These are phyloP conservation scores for Xerocomellus chrysenteron DNA, from an alignment of 768 basidiomycete genomes.

Conservation along the genomic window DNA sequence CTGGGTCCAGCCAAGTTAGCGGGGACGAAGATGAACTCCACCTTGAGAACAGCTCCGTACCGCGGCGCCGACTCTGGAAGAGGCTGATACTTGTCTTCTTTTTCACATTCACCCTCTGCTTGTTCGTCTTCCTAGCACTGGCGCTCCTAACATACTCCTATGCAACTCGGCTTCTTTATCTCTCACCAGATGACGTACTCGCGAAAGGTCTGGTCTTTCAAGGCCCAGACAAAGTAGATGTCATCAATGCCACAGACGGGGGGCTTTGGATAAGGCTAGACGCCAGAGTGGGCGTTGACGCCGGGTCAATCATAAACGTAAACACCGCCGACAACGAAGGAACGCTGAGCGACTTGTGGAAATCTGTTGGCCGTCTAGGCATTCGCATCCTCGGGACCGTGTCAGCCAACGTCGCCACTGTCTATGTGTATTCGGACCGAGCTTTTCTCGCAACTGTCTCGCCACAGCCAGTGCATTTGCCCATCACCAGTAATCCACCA, in stretches of 20 bases:
- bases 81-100: slow-evolving; percentile 51
- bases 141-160: slow-evolving; percentile 66
- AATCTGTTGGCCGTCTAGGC: slow-evolving; percentile 66
- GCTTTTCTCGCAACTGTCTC: slow-evolving; percentile 47
- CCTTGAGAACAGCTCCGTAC: slow-evolving; percentile 18
- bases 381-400: slow-evolving; percentile 55
- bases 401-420: slow-evolving; percentile 52
- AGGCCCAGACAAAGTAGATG: slow-evolving; percentile 61
- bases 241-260: slow-evolving; percentile 62
- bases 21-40: slow-evolving; percentile 23
- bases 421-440: slow-evolving; percentile 46
- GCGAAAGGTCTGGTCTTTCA: slow-evolving; percentile 52
- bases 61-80: slow-evolving; percentile 32
- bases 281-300: slow-evolving; percentile 65
- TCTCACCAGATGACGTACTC: slow-evolving; percentile 60
- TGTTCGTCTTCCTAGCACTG: slow-evolving; percentile 43
- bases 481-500: slow-evolving; percentile 41
- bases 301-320: slow-evolving; percentile 58
- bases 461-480: slow-evolving; percentile 50
- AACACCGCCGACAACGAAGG: slow-evolving; percentile 45
- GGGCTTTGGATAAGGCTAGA: slow-evolving; percentile 59
- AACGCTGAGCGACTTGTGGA: slow-evolving; percentile 53
- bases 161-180: slow-evolving; percentile 50
- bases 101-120: slow-evolving; percentile 50
- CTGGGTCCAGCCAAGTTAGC: slow-evolving; percentile 20